Base-by-base conservation (phyloP, 192 early-diverging fungal species). In the Phycomyces nitens region DNA sequence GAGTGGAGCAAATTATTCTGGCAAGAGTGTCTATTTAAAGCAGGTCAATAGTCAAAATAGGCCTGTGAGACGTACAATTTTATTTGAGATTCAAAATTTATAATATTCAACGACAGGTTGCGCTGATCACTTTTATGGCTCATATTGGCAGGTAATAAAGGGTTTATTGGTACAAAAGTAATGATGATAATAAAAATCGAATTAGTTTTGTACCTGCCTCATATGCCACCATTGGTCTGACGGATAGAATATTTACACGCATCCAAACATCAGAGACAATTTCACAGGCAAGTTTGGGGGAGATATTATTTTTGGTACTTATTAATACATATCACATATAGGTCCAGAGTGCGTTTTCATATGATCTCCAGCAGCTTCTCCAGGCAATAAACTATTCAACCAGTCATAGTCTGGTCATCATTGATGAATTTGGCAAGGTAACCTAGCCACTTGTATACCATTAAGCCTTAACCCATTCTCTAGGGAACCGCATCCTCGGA, bases 371-470 rank as follows among this genome's bases (percentile, higher is more conserved):
- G 41, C 89, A 92, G 59, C 75, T 86, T 15, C 56, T 69, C 4
- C 56, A 76, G 34, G 82, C 82, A 0, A 49, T 92, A 5, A 43
- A 75, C 12, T 68, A 76, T 53, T 66, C 84, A 0, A 92, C 85
- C 0, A 22, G 47, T 0, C 52, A 79, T 51, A 85, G 82, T 5
- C 62, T 94, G 23, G 74, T 94, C 1, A 52, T 92, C 0, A 68
- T 94, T 54, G 92, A 94, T 71, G 92, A 94, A 66, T 94, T 91
- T 76, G 90, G 90, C n/a, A 94, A 94, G 62, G 74, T 75, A 67
- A 34, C 29, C 29, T n/a, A n/a, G n/a, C n/a, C n/a, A n/a, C n/a
- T n/a, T n/a, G n/a, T n/a, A n/a, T n/a, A n/a, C n/a, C n/a, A n/a
- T n/a, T n/a, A n/a, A n/a, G n/a, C n/a, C n/a, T n/a, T 38, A 9